Conservation (phyloP, 2,329 filamentous ascomycete genomes). For the Ophiostoma sp. region DNA sequence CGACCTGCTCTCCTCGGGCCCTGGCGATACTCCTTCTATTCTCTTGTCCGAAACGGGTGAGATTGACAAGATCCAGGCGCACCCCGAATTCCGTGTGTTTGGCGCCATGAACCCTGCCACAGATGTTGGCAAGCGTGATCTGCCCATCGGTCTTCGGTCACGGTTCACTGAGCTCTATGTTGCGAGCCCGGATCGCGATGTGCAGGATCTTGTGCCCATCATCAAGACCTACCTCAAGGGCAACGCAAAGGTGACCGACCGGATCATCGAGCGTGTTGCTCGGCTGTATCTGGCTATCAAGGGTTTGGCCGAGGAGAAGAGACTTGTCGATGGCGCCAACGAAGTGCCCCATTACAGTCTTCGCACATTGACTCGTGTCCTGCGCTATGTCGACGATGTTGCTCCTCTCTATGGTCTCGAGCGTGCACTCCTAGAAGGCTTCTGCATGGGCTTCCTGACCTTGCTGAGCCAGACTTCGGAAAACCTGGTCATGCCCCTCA, state of each 20-base stretch:
- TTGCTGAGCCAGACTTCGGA: constrained; percentile 79
- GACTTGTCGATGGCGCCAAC: constrained; percentile 87
- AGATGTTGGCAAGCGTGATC: constrained; percentile 90
- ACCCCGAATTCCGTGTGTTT: constrained; percentile 91
- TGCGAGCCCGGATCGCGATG: constrained; percentile 77
- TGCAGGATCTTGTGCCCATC: constrained; percentile 80
- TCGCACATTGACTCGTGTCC: constrained; percentile 80
- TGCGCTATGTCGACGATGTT: constrained; percentile 84
- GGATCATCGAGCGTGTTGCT: constrained; percentile 73
- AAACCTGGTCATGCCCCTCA: constrained; percentile 67
- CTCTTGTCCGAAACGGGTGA: constrained; percentile 89
- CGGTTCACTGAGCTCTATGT: constrained; percentile 96
- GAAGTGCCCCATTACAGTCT: constrained; percentile 97
- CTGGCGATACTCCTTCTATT: constrained; percentile 69
- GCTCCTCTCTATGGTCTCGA: constrained; percentile 77
- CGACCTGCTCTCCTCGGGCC: constrained; percentile 72
- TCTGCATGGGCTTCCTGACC: constrained; percentile 96
- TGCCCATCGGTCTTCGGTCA: constrained; percentile 81
- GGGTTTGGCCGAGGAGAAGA: constrained; percentile 70
- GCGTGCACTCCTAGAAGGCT: constrained; percentile 85
- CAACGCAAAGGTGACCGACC: constrained; percentile 63
- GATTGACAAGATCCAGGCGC: constrained; percentile 81
- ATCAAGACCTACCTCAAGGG: constrained; percentile 81
- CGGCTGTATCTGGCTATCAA: constrained; percentile 86
- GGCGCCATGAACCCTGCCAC: constrained; percentile 99